Percentiles rank a stretch among this genome's conserved stretches.
These are phyloP conservation scores for Mesostigma viride DNA, from an alignment of 139 green algal genomes.

Conservation along the genomic window DNA sequence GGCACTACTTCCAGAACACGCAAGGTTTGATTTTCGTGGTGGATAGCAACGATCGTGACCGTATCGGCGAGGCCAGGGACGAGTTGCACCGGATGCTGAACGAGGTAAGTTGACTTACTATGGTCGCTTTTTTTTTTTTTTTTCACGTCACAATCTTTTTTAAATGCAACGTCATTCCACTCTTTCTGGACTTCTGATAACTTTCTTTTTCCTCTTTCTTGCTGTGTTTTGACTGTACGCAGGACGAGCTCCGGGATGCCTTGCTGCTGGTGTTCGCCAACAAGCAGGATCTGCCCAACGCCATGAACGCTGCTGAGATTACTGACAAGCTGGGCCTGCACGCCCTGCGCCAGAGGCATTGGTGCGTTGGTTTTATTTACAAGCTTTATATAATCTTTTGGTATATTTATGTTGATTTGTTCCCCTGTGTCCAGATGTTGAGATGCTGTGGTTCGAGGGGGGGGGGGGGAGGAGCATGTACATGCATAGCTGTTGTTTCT, in stretches of 20 bases:
- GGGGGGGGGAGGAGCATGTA: background rate
- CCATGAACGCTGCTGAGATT: conserved; percentile 98
- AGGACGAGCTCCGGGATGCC: conserved; percentile 74
- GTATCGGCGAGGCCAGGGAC: conserved; percentile 87
- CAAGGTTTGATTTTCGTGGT: conserved; percentile 98
- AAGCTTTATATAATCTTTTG: background rate
- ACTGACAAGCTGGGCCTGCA: conserved; percentile 97
- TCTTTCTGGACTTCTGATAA: background rate
- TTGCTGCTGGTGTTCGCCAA: conserved; percentile 97
- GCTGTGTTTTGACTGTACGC: background rate
- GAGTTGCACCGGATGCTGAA: conserved; percentile 98
- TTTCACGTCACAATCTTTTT: background rate
- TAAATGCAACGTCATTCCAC: conserved; percentile 10
- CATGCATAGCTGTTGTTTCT: background rate
- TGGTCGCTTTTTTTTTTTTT: conserved; percentile 20
- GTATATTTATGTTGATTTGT: background rate
- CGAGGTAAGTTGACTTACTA: conserved; percentile 47
- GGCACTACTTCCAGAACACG: conserved; percentile 99
- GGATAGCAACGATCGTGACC: conserved; percentile 90
- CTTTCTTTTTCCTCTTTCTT: background rate
- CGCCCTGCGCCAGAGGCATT: conserved; percentile 86
- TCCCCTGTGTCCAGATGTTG: background rate
- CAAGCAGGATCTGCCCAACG: conserved; percentile 99
- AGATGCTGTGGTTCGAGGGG: background rate
- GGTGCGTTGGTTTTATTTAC: conserved; percentile 60